Conservation (phyloP, 805 yeast genomes). For the Starmerella roubikii region DNA sequence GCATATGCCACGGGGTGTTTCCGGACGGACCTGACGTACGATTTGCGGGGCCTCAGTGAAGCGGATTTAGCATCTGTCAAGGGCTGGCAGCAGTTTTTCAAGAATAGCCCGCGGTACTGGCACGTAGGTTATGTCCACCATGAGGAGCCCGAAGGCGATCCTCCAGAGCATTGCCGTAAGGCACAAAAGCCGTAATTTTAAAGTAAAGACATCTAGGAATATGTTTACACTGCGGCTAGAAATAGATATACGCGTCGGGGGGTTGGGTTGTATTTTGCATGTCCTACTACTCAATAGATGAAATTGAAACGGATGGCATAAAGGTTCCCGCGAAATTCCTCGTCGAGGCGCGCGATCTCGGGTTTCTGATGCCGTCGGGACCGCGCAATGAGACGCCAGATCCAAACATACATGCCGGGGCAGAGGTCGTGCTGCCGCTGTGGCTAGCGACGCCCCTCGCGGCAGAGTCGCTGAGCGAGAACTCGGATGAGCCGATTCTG, state of each 20-base stretch:
- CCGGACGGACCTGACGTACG: constrained; percentile 47
- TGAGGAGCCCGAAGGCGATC: constrained; percentile 33
- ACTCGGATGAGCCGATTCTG: constrained; percentile 37
- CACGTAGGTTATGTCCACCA: constrained; percentile 43
- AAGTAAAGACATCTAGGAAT: too few species aligned
- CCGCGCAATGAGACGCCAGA: background rate
- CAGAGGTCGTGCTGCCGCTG: constrained; percentile 53
- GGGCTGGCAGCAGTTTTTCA: constrained; percentile 43
- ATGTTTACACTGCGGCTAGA: too few species aligned
- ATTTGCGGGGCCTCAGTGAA: constrained; percentile 46
- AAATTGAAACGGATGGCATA: constrained; percentile 29
- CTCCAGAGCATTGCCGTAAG: constrained; percentile 37
- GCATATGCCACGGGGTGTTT: constrained; percentile 64
- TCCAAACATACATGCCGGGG: constrained; percentile 8
- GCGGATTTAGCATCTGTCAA: constrained; percentile 31
- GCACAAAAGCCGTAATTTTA: constrained; percentile 9
- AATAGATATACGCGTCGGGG: too few species aligned
- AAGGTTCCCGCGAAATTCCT: constrained; percentile 71
- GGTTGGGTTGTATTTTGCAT: too few species aligned
- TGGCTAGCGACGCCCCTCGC: constrained; percentile 83
- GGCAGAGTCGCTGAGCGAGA: constrained; percentile 29
- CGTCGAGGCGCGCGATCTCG: constrained; percentile 71
- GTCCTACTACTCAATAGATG: constrained; percentile 26
- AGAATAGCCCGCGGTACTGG: constrained; percentile 41
- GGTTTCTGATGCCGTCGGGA: constrained; percentile 50